Evolutionary conservation across 257 asterid genomes (phyloP).

Genomic region (Coffea canephora): DNA sequence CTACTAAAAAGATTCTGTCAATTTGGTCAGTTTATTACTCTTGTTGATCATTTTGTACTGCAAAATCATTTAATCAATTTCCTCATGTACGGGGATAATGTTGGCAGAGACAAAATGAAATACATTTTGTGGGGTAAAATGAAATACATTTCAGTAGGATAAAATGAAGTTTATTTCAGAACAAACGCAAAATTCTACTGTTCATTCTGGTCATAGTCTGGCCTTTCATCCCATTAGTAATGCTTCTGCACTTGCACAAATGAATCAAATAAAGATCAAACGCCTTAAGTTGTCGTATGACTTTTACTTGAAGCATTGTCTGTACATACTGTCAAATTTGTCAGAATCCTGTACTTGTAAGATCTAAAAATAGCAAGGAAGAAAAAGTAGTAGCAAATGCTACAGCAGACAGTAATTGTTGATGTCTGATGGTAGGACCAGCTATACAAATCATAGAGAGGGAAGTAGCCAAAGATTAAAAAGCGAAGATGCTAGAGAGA

Average conservation of each 20-base stretch:
- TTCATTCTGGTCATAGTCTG: neutral
- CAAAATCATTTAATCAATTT: neutral
- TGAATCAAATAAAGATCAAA: neutral
- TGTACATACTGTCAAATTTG: neutral
- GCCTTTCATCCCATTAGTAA: neutral
- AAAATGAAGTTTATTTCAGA: neutral
- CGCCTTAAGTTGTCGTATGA: neutral
- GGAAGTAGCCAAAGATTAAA: slow-evolving; percentile 67
- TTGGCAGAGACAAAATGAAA: neutral
- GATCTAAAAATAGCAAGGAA: neutral
- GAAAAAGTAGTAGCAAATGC: neutral
- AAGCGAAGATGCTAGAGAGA: slow-evolving; percentile 52
- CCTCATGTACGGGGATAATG: neutral
- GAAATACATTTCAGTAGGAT: neutral
- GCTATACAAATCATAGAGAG: slow-evolving; percentile 26
- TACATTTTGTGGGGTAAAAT: neutral
- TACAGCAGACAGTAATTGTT: neutral
- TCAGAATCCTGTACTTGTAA: neutral
- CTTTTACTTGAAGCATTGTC: neutral
- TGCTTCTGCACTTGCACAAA: neutral
- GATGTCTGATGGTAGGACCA: neutral
- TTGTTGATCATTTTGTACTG: neutral
- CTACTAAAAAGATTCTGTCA: neutral
- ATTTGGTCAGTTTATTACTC: slow-evolving; percentile 1
- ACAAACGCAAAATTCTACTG: neutral